Evolutionary conservation across 2,329 filamentous ascomycete genomes (phyloP), one percentile per base, ranked within the genome.

Genomic region (Coccinonectria pachysandricola): DNA sequence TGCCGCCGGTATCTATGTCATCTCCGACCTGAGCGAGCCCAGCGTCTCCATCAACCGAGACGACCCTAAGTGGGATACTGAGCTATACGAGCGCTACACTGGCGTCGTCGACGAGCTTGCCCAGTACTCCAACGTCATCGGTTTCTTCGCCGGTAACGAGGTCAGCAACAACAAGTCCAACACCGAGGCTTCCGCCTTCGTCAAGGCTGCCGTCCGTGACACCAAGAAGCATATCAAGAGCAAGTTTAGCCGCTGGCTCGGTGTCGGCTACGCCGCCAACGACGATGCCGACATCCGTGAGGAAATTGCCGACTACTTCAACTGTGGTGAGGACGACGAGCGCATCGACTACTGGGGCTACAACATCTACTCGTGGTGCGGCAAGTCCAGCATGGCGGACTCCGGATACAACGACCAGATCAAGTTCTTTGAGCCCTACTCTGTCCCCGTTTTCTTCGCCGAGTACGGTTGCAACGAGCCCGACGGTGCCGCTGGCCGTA

Each of bases 311-410:
- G 64, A 85, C 53, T 98, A 93, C 71, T 95, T 98, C 65, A 87
- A 94, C 69, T 98, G 91, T 53, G 83, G 87, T 34, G 30, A 46
- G 3, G 57, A 73, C 35, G 52, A 65, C 17, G 61, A 65, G 7
- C 49, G 80, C 35, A 94, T 96, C 41, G 91, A 98, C 60, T 96
- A 92, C 68, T 98, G 87, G 83, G 91, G 91, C 33, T 96, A 96
- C 79, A 98, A 98, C 70, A 94, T 96, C 63, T 98, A 98, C 71
- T 93, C 87, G 27, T 98, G 91, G 91, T 98, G 91, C 56, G 91
- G 88, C 43, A 57, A 87, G 44, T 93, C 83, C 50, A 74, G 65
- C 47, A 91, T 80, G 63, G 50, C 65, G 18, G 52, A 67, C 33
- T 95, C 91, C 4, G 84, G 85, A 28, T 98, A 87, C 61, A 67